phyloP scores from a whole-genome alignment of 441 rosid species.

The Gossypium davidsonii region DNA sequence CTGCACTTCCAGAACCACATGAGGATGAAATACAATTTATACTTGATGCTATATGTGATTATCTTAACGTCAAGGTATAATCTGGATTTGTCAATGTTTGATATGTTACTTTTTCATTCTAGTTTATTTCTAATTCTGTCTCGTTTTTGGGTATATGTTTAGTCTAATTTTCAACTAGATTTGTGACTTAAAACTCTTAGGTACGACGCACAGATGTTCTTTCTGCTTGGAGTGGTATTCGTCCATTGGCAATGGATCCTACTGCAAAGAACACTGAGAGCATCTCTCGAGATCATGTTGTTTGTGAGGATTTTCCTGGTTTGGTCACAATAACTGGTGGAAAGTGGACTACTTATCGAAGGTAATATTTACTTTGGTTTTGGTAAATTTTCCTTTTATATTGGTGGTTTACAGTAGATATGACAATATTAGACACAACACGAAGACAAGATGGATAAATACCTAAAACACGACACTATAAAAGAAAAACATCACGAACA shows the following conservation, averaged over 20 bases:
- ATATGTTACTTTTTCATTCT: not conserved
- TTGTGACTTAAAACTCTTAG: slow-evolving; percentile 30
- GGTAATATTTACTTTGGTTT: slow-evolving; percentile 37
- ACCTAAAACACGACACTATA: not conserved
- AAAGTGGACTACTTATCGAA: slow-evolving; percentile 92
- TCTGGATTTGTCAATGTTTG: not conserved
- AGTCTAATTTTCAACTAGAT: slow-evolving; percentile 13
- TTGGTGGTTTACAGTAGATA: not conserved
- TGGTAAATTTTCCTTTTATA: not conserved
- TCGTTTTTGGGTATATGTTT: not conserved
- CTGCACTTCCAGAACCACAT: slow-evolving; percentile 86
- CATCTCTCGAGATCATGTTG: slow-evolving; percentile 92
- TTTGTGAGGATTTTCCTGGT: slow-evolving; percentile 78
- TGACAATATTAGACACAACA: not conserved
- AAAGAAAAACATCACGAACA: not conserved
- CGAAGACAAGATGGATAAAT: not conserved
- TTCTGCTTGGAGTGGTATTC: slow-evolving; percentile 99
- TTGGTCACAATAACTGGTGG: slow-evolving; percentile 94
- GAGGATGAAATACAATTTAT: slow-evolving; percentile 96
- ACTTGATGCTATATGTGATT: slow-evolving; percentile 89
- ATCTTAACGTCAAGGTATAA: slow-evolving; percentile 71
- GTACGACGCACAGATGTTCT: slow-evolving; percentile 94
- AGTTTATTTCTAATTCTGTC: not conserved
- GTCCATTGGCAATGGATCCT: slow-evolving; percentile 86
- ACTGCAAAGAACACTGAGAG: slow-evolving; percentile 84